A percentile compares a stretch with the other conserved stretches of the same genome.
Evolutionary conservation across 257 asterid species (phyloP).

Genomic region (Gardenia jasminoides): DNA sequence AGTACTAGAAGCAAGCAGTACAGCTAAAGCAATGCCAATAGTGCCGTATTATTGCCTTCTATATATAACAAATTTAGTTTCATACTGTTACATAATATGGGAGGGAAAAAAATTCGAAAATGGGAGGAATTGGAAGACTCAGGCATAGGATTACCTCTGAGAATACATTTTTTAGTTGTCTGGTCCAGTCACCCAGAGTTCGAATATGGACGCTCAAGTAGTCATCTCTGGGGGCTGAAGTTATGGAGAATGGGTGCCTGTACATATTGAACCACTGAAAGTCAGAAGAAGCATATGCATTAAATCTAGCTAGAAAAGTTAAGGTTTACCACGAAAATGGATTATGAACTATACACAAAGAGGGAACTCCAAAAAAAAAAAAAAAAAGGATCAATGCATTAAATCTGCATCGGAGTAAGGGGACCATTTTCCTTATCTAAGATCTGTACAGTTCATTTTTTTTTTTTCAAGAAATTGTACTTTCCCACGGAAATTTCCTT

Average conservation of each 20-base stretch:
- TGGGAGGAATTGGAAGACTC: neutral
- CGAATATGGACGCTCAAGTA: slow-evolving; percentile 81
- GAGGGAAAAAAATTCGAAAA: no score
- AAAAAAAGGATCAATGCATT: no score
- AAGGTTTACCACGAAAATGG: neutral
- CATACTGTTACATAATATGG: neutral
- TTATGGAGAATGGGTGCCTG: slow-evolving; percentile 94
- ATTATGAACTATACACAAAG: no score
- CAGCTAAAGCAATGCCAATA: neutral
- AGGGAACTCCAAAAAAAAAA: no score
- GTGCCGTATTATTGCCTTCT: neutral
- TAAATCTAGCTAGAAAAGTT: neutral
- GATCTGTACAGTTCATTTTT: no score
- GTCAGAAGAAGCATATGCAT: neutral
- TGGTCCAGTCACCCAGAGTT: slow-evolving; percentile 84
- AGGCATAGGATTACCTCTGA: slow-evolving; percentile 46
- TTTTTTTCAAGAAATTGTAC: no score
- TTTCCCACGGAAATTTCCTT: neutral
- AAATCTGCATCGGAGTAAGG: no score
- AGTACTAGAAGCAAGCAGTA: neutral
- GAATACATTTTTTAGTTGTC: slow-evolving; percentile 67
- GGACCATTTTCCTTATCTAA: no score
- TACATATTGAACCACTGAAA: slow-evolving; percentile 17
- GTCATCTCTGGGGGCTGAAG: slow-evolving; percentile 84
- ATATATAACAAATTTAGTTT: no score